Evolutionary conservation across 2,329 filamentous ascomycete genomes (phyloP).

Genomic region (Teratosphaeria zuluensis): DNA sequence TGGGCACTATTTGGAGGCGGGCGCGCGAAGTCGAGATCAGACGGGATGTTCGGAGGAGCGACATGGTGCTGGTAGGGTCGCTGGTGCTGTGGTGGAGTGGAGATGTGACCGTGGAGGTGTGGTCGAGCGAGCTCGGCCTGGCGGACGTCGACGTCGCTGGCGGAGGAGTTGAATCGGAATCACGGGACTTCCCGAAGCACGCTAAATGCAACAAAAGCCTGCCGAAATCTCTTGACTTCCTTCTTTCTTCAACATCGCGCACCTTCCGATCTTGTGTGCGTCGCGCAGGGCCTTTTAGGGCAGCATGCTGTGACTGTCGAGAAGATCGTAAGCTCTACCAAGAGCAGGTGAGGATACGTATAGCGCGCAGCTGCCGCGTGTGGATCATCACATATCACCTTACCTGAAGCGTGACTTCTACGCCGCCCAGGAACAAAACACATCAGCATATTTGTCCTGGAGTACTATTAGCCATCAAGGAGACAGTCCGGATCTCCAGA

Average conservation of each 20-base stretch:
- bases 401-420: neutral
- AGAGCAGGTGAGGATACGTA: constrained; percentile 1
- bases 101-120: constrained; percentile 3
- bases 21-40: constrained; percentile 22
- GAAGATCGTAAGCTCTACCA: neutral
- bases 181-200: neutral
- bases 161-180: neutral
- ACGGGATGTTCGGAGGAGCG: constrained; percentile 19
- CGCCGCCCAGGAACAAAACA: neutral
- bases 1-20: constrained; percentile 23
- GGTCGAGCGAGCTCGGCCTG: neutral
- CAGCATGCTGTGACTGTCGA: neutral
- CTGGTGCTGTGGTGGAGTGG: constrained; percentile 2
- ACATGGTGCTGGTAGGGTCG: constrained; percentile 14
- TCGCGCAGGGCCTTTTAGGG: neutral
- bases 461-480: neutral
- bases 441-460: neutral
- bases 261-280: neutral
- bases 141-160: neutral
- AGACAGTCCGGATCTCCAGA: neutral
- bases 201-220: neutral
- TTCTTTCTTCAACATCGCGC: neutral
- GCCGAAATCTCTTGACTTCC: neutral
- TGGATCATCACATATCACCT: constrained; percentile 1
- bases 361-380: neutral